A percentile compares a stretch with the other conserved stretches of the same genome.
Conservation (phyloP, 2,329 filamentous ascomycete species). For the Xylariaceae sp. region DNA sequence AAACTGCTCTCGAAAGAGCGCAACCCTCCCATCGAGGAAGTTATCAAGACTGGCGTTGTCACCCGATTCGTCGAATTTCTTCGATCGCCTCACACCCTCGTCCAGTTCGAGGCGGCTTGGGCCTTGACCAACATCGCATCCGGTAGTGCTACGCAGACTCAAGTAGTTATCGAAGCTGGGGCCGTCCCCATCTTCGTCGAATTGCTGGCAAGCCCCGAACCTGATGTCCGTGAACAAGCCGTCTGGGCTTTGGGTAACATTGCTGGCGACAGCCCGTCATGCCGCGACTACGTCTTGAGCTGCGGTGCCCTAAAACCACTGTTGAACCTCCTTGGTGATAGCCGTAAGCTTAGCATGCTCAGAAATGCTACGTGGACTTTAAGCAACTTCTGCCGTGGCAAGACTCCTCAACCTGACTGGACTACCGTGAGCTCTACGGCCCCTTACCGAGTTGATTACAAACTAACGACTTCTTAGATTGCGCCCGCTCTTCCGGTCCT, state of each 20-base stretch:
- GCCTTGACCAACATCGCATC: slow-evolving; percentile 99
- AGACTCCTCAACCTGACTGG: slow-evolving; percentile 99
- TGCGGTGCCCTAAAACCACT: slow-evolving; percentile 90
- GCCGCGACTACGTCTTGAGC: slow-evolving; percentile 93
- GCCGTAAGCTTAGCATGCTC: slow-evolving; percentile 98
- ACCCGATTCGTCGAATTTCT: slow-evolving; percentile 98
- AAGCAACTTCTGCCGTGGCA: slow-evolving; percentile 99
- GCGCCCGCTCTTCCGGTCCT: slow-evolving; percentile 91
- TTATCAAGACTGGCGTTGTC: slow-evolving; percentile 98
- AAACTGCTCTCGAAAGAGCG: slow-evolving; percentile 98
- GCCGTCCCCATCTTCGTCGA: slow-evolving; percentile 99
- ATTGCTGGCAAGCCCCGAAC: slow-evolving; percentile 91
- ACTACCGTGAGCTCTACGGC: slow-evolving; percentile 69
- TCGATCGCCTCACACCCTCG: slow-evolving; percentile 93
- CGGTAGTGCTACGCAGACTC: slow-evolving; percentile 93
- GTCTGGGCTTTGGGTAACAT: slow-evolving; percentile 99
- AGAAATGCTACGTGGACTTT: slow-evolving; percentile 98
- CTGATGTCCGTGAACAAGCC: slow-evolving; percentile 96
- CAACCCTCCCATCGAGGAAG: slow-evolving; percentile 97
- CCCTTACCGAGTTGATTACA: slow-evolving; percentile 9
- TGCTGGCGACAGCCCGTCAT: slow-evolving; percentile 95
- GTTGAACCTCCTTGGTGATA: slow-evolving; percentile 87
- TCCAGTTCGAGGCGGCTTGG: slow-evolving; percentile 99
- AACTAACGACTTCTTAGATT: slow-evolving; percentile 62
- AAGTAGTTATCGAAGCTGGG: slow-evolving; percentile 97